phyloP scores from a whole-genome alignment of 805 yeast species.

The Nakazawaea wyomingensis region DNA sequence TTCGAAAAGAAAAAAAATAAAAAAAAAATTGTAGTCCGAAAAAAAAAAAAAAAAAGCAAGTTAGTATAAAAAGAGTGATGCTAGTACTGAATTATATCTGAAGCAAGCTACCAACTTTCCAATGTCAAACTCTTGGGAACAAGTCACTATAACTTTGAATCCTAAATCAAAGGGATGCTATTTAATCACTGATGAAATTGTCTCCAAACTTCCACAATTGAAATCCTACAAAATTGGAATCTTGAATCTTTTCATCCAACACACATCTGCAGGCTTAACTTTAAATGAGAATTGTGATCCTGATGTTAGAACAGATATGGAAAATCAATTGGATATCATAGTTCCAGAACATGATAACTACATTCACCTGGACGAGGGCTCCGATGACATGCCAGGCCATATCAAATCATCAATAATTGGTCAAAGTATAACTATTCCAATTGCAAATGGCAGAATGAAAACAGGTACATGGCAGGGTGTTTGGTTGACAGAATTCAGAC shows the following conservation, averaged over 20 bases:
- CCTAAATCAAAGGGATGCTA: conserved; percentile 66
- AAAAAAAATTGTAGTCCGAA: not conserved
- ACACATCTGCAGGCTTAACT: conserved; percentile 74
- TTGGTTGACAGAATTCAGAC: conserved; percentile 70
- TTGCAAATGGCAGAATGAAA: conserved; percentile 58
- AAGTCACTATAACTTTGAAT: conserved; percentile 45
- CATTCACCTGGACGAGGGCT: conserved; percentile 68
- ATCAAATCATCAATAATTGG: conserved; percentile 61
- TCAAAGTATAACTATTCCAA: conserved; percentile 61
- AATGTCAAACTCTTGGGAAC: conserved; percentile 46
- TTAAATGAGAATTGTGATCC: conserved; percentile 79
- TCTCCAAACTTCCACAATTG: conserved; percentile 51
- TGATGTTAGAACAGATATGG: conserved; percentile 69
- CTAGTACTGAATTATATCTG: too few relatives aligned
- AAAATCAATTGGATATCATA: conserved; percentile 52
- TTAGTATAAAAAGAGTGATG: not conserved
- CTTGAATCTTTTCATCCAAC: conserved; percentile 65
- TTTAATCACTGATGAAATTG: conserved; percentile 64
- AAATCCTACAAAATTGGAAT: conserved; percentile 56
- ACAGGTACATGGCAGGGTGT: conserved; percentile 88
- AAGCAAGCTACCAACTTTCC: too few relatives aligned
- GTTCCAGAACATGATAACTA: conserved; percentile 65
- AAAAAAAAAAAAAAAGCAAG: not conserved
- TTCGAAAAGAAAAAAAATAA: not conserved
- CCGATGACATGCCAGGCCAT: conserved; percentile 85